phyloP scores from a whole-genome alignment of 2,329 filamentous ascomycete species.

The Clarireedia sp. region DNA sequence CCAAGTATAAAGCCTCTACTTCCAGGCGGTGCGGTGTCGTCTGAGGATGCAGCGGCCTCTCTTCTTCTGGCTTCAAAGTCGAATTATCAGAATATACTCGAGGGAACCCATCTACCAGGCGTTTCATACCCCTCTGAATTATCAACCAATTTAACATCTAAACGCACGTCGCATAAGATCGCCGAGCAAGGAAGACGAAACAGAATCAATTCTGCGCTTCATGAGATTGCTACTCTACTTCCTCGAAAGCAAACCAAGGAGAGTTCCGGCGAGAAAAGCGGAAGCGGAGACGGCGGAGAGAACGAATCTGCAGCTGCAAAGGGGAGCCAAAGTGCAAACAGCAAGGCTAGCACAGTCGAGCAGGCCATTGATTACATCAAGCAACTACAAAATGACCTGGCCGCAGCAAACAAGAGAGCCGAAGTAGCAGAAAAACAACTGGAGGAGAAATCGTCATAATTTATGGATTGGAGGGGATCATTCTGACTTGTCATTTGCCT shows the following conservation, averaged over 20 bases:
- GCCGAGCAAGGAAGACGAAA: constrained; percentile 94
- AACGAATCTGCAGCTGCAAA: constrained; percentile 38
- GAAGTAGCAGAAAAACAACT: constrained; percentile 27
- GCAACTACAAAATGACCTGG: constrained; percentile 66
- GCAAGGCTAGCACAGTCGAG: constrained; percentile 97
- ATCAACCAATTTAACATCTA: constrained; percentile 89
- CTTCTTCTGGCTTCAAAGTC: constrained; percentile 86
- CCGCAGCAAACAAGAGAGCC: constrained; percentile 55
- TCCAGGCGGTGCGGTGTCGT: constrained; percentile 47
- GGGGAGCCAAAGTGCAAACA: constrained; percentile 54
- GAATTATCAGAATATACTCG: constrained; percentile 95
- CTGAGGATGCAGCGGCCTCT: constrained; percentile 49
- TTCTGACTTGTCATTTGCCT: neutral
- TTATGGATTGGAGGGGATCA: neutral
- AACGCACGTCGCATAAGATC: constrained; percentile 95
- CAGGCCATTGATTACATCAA: constrained; percentile 94
- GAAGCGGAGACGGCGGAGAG: constrained; percentile 39
- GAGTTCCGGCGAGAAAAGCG: constrained; percentile 30
- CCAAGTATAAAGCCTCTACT: constrained; percentile 89
- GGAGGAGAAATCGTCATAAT: constrained; percentile 10
- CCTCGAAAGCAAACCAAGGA: constrained; percentile 46
- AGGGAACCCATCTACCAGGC: constrained; percentile 83
- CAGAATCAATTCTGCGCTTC: constrained; percentile 86
- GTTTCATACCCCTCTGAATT: constrained; percentile 85
- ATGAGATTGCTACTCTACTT: constrained; percentile 83